Conservation (phyloP, 306 rosid genomes). For the Sicyos baderoa region DNA sequence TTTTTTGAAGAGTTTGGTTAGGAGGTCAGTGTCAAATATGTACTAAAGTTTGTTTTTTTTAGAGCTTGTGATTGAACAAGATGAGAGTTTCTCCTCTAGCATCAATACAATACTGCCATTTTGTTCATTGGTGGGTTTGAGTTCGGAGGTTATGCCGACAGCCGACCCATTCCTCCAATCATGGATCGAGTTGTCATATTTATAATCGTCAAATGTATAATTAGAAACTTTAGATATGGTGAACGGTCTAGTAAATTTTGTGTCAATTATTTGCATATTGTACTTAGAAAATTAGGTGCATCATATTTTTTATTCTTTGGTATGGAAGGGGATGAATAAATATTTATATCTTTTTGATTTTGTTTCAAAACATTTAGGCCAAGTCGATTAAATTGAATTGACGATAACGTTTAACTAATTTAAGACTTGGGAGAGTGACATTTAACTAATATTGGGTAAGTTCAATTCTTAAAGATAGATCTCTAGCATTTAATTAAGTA, state of each 20-base stretch:
- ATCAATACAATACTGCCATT: neutral
- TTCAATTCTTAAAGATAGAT: neutral
- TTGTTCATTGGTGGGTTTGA: no score
- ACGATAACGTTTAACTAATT: neutral
- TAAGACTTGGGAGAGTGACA: neutral
- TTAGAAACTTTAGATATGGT: neutral
- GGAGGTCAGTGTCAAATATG: conserved; percentile 35
- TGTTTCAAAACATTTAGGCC: neutral
- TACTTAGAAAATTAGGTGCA: neutral
- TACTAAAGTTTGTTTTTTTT: neutral
- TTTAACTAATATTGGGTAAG: neutral
- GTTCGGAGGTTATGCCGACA: neutral
- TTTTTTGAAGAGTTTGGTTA: conserved; percentile 19
- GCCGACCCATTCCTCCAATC: neutral
- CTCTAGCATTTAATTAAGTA: no score
- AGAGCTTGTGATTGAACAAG: neutral
- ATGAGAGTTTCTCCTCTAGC: neutral
- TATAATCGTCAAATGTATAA: neutral
- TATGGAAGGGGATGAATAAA: neutral
- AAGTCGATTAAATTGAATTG: neutral
- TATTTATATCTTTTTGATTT: neutral
- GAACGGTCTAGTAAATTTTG: neutral
- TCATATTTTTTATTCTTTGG: neutral
- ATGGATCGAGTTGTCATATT: neutral
- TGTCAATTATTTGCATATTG: neutral